These are phyloP conservation scores for Globisporangium viniferum DNA, from an alignment of 352 stramenopile genomes.

Conservation along the genomic window DNA sequence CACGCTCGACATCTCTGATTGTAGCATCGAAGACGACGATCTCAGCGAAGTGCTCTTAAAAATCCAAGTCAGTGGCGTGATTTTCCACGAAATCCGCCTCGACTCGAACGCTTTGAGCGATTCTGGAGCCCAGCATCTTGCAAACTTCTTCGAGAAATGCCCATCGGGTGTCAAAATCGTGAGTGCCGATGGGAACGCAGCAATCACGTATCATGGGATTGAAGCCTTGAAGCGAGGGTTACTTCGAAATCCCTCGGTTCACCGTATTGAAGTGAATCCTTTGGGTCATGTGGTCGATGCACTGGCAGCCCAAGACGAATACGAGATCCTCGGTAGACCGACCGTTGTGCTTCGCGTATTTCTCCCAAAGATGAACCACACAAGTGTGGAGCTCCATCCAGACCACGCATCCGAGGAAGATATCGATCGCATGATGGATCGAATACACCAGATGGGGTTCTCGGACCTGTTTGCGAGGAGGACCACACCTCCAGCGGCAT, in stretches of 20 bases:
- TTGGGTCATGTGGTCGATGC: conserved; percentile 17
- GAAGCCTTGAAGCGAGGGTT: conserved; percentile 26
- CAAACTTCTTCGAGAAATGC: conserved; percentile 39
- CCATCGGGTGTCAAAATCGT: conserved; percentile 22
- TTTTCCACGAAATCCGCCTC: conserved; percentile 34
- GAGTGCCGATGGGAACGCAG: conserved; percentile 29
- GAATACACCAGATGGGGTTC: conserved; percentile 16
- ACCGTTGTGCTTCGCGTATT: conserved; percentile 15
- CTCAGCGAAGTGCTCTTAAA: conserved; percentile 42
- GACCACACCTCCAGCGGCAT: neutral
- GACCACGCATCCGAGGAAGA: conserved; percentile 11
- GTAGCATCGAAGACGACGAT: conserved; percentile 35
- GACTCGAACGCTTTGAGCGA: conserved; percentile 40
- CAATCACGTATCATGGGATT: conserved; percentile 34
- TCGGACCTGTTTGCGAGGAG: neutral
- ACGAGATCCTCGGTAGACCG: conserved; percentile 17
- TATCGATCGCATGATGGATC: conserved; percentile 15
- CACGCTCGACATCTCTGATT: conserved; percentile 28
- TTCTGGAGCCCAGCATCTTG: conserved; percentile 31
- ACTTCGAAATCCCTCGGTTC: conserved; percentile 29
- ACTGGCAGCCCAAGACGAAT: conserved; percentile 16
- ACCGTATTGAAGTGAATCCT: conserved; percentile 24
- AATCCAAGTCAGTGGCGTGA: conserved; percentile 28
- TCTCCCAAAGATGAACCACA: conserved; percentile 2
- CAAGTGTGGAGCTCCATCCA: neutral